Conservation (phyloP, 192 early-diverging fungal genomes). For the Radiomyces spectabilis region DNA sequence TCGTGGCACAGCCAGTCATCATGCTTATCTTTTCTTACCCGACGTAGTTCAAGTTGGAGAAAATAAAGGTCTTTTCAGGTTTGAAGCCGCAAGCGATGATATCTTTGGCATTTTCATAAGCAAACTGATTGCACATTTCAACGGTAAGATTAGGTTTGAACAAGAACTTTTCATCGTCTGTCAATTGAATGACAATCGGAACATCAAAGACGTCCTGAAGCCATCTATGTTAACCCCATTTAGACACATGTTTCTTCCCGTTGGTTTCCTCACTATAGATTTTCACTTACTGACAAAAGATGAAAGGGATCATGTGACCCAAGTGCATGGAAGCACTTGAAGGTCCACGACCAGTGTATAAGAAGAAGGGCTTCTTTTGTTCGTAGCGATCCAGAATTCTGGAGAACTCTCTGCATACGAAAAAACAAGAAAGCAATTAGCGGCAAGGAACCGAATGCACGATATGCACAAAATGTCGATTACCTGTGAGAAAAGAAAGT, state of each 20-base stretch:
- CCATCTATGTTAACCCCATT: conserved; percentile 62
- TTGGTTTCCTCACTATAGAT: background rate
- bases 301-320: conserved; percentile 94
- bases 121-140: conserved; percentile 70
- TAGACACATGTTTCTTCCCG: no score
- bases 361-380: conserved; percentile 93
- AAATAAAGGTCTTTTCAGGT: conserved; percentile 94
- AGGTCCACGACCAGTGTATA: conserved; percentile 97
- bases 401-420: conserved; percentile 70
- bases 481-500: conserved; percentile 94
- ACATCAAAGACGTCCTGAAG: conserved; percentile 95
- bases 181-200: conserved; percentile 93
- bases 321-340: conserved; percentile 88
- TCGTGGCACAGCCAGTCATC: background rate
- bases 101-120: conserved; percentile 79
- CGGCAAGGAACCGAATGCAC: background rate
- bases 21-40: conserved; percentile 44
- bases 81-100: conserved; percentile 95
- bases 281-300: conserved; percentile 81
- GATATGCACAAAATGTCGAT: background rate
- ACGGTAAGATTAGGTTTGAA: conserved; percentile 86
- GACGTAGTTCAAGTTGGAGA: conserved; percentile 86
- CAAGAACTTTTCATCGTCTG: conserved; percentile 98
- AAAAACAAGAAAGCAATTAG: no score
- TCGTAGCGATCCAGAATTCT: conserved; percentile 86